Conservation (phyloP, 2,329 filamentous ascomycete genomes). For the Ophiocordyceps camponoti-rufipedis region DNA sequence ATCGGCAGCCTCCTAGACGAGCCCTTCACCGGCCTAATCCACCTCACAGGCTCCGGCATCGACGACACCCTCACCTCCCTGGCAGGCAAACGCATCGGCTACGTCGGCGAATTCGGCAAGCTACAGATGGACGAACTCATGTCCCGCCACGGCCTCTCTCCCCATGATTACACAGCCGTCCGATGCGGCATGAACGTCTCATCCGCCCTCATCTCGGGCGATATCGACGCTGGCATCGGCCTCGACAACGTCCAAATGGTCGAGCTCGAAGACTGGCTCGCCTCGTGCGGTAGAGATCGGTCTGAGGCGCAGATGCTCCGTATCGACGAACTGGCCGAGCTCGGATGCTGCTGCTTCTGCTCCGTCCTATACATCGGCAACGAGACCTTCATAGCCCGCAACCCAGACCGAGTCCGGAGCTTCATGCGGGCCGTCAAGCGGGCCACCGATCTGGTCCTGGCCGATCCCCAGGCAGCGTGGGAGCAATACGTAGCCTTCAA, state of each 20-base stretch:
- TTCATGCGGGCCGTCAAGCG: slow-evolving; percentile 60
- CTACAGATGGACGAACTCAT: slow-evolving; percentile 73
- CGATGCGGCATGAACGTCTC: slow-evolving; percentile 71
- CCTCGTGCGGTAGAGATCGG: slow-evolving; percentile 39
- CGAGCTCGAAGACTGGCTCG: slow-evolving; percentile 61
- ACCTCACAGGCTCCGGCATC: slow-evolving; percentile 57
- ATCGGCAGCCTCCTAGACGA: slow-evolving; percentile 62
- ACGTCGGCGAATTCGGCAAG: slow-evolving; percentile 68
- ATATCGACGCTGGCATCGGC: slow-evolving; percentile 57
- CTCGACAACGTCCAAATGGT: slow-evolving; percentile 76
- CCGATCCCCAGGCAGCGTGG: slow-evolving; percentile 43
- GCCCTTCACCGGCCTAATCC: slow-evolving; percentile 63
- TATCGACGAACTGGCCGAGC: slow-evolving; percentile 62
- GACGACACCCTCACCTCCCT: slow-evolving; percentile 57
- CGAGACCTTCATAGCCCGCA: slow-evolving; percentile 46
- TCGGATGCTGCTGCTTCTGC: slow-evolving; percentile 75
- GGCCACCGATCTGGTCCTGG: slow-evolving; percentile 54
- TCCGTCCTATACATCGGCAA: slow-evolving; percentile 68
- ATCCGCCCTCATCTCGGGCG: slow-evolving; percentile 54
- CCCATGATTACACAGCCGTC: slow-evolving; percentile 55
- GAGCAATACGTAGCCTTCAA: slow-evolving; percentile 55
- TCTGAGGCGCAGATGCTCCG: slow-evolving; percentile 62
- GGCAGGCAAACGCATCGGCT: slow-evolving; percentile 61
- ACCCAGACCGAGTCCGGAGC: slow-evolving; percentile 45
- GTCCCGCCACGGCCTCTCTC: slow-evolving; percentile 57